phyloP scores from a whole-genome alignment of 2,329 filamentous ascomycete species.

The Colletotrichum falcatum region DNA sequence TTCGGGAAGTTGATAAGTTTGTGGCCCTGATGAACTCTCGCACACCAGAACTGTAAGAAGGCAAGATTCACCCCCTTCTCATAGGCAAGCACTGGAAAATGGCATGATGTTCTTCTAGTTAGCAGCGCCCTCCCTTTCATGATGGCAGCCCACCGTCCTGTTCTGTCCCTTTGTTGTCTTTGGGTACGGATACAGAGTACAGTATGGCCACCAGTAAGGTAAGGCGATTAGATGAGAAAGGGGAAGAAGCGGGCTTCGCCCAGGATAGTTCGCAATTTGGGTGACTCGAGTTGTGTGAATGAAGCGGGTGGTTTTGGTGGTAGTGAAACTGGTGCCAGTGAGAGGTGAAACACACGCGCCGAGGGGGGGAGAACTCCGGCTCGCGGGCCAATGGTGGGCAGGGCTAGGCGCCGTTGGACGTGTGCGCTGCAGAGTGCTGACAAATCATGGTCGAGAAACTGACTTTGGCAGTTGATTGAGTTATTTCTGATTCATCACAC shows the following conservation, averaged over 20 bases:
- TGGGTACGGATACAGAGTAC: not conserved
- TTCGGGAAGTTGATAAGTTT: conserved; percentile 24
- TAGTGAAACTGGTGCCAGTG: conserved; percentile 47
- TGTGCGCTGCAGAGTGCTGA: conserved; percentile 33
- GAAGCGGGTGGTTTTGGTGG: conserved; percentile 25
- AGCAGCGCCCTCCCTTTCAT: not conserved
- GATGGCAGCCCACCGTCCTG: not conserved
- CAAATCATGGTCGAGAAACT: conserved; percentile 20
- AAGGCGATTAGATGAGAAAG: not conserved
- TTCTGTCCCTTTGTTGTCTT: not conserved
- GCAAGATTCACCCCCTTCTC: not conserved
- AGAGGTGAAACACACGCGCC: conserved; percentile 48
- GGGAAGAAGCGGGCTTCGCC: no score
- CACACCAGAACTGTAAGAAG: not conserved
- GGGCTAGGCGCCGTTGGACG: conserved; percentile 46
- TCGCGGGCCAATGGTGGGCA: conserved; percentile 45
- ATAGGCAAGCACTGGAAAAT: not conserved
- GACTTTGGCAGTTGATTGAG: conserved; percentile 3
- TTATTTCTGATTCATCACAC: conserved; percentile 14
- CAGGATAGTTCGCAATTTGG: not conserved
- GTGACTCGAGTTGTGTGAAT: not conserved
- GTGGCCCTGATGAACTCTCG: conserved; percentile 5
- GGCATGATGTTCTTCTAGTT: not conserved
- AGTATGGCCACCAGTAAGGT: not conserved
- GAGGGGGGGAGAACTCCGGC: conserved; percentile 28